Evolutionary conservation across 2,329 filamentous ascomycete species (phyloP).

Genomic region (Aspergillus ustus): DNA sequence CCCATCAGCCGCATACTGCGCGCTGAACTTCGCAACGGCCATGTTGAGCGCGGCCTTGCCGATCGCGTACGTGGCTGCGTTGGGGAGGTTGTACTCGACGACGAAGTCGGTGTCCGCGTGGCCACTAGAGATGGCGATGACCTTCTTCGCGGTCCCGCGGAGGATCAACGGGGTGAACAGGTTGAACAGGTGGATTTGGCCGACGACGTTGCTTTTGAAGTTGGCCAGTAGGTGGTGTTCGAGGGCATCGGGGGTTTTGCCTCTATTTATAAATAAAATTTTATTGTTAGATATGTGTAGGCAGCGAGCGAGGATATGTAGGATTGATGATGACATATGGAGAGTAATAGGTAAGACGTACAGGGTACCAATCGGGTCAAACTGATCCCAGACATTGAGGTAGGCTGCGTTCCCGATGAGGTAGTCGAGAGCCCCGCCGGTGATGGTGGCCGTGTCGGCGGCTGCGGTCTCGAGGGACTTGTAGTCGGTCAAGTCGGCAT

Average conservation of each 20-base stretch:
- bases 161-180: conserved; percentile 58
- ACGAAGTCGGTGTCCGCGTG: conserved; percentile 53
- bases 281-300: neutral
- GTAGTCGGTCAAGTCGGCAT: conserved; percentile 51
- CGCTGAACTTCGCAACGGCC: conserved; percentile 57
- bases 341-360: conserved; percentile 30
- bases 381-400: conserved; percentile 34
- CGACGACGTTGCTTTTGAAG: conserved; percentile 42
- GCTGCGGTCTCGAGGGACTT: neutral
- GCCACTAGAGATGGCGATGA: conserved; percentile 56
- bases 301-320: too few species aligned
- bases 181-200: conserved; percentile 58
- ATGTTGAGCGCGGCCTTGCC: conserved; percentile 61
- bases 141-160: conserved; percentile 58
- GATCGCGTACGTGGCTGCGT: conserved; percentile 49
- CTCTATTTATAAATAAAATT: neutral
- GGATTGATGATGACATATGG: too few species aligned
- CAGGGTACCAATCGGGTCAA: conserved; percentile 42
- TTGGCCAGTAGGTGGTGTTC: neutral
- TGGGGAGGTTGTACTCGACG: conserved; percentile 41
- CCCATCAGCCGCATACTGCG: conserved; percentile 54
- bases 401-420: conserved; percentile 57
- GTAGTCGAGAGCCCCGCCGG: conserved; percentile 50
- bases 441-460: conserved; percentile 21
- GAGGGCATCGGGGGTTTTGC: neutral